These are phyloP conservation scores for Boletellus emodensis DNA, from an alignment of 768 basidiomycete species.

Conservation along the genomic window DNA sequence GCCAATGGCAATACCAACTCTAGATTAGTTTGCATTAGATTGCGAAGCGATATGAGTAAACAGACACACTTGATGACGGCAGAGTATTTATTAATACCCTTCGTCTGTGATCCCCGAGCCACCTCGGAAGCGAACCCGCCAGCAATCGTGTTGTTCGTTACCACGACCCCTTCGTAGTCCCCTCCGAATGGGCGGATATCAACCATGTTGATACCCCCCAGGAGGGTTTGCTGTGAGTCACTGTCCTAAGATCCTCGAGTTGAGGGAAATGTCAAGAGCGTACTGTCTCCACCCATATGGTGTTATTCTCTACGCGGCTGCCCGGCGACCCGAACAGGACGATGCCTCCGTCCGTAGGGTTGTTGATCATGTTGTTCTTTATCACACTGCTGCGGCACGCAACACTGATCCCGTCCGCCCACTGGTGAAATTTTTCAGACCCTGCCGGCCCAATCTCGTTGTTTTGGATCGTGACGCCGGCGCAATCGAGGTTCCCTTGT, in stretches of 20 bases:
- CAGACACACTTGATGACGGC: slow-evolving; percentile 65
- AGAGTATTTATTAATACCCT: slow-evolving; percentile 53
- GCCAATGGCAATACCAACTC: slow-evolving; percentile 76
- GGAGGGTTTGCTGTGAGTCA: slow-evolving; percentile 51
- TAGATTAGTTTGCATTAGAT: slow-evolving; percentile 25
- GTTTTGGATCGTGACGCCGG: slow-evolving; percentile 62
- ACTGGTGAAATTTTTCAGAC: slow-evolving; percentile 57
- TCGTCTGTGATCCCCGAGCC: slow-evolving; percentile 36
- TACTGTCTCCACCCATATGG: slow-evolving; percentile 67
- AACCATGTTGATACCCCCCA: slow-evolving; percentile 78
- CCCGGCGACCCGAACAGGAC: slow-evolving; percentile 77
- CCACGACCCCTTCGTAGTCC: slow-evolving; percentile 59
- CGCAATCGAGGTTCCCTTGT: slow-evolving; percentile 66
- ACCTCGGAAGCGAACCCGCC: slow-evolving; percentile 65
- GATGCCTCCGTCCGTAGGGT: slow-evolving; percentile 77
- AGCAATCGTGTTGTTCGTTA: slow-evolving; percentile 60
- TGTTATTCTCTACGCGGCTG: slow-evolving; percentile 69
- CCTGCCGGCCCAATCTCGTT: slow-evolving; percentile 85
- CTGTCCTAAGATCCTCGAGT: not conserved
- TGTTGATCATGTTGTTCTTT: slow-evolving; percentile 64
- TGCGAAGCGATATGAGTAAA: not conserved
- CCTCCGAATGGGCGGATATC: slow-evolving; percentile 68
- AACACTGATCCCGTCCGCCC: slow-evolving; percentile 81
- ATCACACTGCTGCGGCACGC: slow-evolving; percentile 60
- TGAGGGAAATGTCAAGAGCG: slow-evolving; percentile 23